A percentile compares a stretch with the other conserved stretches of the same genome.
These are phyloP conservation scores for Cyanidiococcus yangmingshanensis DNA, from an alignment of 23 red algal species.

Conservation along the genomic window DNA sequence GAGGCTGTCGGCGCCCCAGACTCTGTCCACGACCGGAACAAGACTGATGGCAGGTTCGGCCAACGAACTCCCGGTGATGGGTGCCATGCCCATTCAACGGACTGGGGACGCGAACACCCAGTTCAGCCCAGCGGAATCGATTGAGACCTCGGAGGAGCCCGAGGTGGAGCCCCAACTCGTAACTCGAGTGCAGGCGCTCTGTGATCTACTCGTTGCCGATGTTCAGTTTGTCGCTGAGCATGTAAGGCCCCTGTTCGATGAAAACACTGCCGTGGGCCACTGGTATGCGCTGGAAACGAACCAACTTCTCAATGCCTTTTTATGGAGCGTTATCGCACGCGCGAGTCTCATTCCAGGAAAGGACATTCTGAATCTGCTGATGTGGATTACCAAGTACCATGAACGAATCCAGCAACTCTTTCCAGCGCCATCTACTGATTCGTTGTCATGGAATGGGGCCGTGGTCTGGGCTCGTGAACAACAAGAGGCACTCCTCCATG, in stretches of 20 bases:
- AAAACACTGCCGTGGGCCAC: not conserved
- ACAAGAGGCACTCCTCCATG: not conserved
- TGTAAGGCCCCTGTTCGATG: not conserved
- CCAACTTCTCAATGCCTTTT: not conserved
- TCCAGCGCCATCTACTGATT: not conserved
- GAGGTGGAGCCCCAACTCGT: not conserved
- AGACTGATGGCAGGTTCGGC: too few species aligned
- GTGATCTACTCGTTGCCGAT: not conserved
- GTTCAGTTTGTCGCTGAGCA: not conserved
- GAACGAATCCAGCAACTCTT: conserved; percentile 12
- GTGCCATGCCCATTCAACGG: too few species aligned
- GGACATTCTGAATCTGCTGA: not conserved
- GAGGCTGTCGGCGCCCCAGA: not conserved
- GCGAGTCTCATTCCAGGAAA: conserved; percentile 3
- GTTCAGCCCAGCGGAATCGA: too few species aligned
- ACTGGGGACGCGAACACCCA: too few species aligned
- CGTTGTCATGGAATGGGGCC: not conserved
- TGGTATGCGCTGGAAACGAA: conserved; percentile 13
- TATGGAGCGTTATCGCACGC: conserved; percentile 3
- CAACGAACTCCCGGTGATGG: too few species aligned
- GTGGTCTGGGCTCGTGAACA: not conserved
- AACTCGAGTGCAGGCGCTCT: not conserved
- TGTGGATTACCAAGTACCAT: conserved; percentile 26
- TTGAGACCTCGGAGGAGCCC: not conserved
- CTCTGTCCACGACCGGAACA: too few species aligned